Percentiles rank a stretch among this genome's conserved stretches.
These are phyloP conservation scores for Tarenaya hassleriana DNA, from an alignment of 345 rosid species.

Conservation along the genomic window DNA sequence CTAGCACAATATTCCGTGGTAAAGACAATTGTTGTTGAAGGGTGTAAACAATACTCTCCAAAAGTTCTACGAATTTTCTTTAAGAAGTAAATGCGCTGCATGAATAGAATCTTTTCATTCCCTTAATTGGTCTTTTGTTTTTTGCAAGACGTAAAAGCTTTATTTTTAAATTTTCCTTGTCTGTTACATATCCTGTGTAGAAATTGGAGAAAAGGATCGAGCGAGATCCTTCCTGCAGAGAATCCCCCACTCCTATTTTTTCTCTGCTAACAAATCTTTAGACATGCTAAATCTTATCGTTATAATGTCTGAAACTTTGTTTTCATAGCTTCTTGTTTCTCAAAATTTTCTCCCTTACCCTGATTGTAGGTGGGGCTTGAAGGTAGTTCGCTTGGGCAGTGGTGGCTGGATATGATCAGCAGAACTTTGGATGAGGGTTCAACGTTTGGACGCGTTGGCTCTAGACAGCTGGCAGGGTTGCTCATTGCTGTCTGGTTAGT, in stretches of 20 bases:
- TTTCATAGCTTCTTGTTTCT: constrained; percentile 4
- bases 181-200: too few species aligned
- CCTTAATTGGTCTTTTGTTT: constrained; percentile 7
- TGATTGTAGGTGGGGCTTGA: constrained; percentile 65
- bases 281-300: background rate
- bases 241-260: background rate
- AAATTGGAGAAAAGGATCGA: too few species aligned
- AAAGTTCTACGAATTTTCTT: constrained; percentile 14
- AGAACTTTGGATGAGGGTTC: constrained; percentile 58
- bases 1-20: constrained; percentile 3
- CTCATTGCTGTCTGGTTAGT: constrained; percentile 71
- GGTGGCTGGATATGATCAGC: constrained; percentile 79
- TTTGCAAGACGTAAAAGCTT: background rate
- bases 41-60: constrained; percentile 4
- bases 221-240: background rate
- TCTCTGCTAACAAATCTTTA: constrained; percentile 1
- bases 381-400: constrained; percentile 73
- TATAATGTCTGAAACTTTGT: constrained; percentile 4
- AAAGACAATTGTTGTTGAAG: background rate
- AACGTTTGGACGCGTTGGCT: constrained; percentile 67
- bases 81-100: constrained; percentile 1
- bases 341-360: background rate
- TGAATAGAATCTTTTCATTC: constrained; percentile 4
- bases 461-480: constrained; percentile 77
- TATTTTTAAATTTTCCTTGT: background rate